These are phyloP conservation scores for Populus alba DNA, from an alignment of 345 rosid genomes.

Conservation along the genomic window DNA sequence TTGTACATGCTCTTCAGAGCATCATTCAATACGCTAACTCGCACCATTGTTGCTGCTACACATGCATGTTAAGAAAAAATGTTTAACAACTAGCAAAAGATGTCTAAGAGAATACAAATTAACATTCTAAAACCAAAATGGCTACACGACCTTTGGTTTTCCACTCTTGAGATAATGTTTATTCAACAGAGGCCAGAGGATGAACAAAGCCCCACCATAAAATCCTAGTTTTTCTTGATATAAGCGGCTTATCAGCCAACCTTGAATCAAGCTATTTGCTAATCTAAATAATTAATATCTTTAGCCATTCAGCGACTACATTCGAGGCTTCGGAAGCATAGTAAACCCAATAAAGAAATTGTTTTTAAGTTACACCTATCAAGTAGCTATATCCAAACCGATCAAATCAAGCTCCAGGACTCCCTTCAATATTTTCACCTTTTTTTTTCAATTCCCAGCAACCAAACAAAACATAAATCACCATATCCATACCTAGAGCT, in stretches of 20 bases:
- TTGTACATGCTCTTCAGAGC: constrained; percentile 19
- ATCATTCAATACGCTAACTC: constrained; percentile 20
- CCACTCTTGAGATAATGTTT: not conserved
- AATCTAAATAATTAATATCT: not conserved
- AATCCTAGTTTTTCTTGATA: not conserved
- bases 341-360: not conserved
- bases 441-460: not conserved
- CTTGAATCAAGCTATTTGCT: no score
- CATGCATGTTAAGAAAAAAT: not conserved
- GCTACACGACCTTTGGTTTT: not conserved
- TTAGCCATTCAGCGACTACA: not conserved
- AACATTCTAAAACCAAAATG: not conserved
- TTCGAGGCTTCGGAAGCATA: not conserved
- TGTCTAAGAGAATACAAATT: not conserved
- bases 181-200: not conserved
- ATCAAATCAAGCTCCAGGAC: not conserved
- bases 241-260: not conserved
- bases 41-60: constrained; percentile 8
- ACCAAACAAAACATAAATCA: not conserved
- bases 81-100: not conserved
- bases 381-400: not conserved
- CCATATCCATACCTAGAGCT: not conserved
- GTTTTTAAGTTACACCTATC: not conserved
- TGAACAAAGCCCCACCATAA: not conserved
- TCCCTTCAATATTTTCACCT: not conserved